Evolutionary conservation across 345 rosid species (phyloP).

Genomic region (Reutealis trisperma): DNA sequence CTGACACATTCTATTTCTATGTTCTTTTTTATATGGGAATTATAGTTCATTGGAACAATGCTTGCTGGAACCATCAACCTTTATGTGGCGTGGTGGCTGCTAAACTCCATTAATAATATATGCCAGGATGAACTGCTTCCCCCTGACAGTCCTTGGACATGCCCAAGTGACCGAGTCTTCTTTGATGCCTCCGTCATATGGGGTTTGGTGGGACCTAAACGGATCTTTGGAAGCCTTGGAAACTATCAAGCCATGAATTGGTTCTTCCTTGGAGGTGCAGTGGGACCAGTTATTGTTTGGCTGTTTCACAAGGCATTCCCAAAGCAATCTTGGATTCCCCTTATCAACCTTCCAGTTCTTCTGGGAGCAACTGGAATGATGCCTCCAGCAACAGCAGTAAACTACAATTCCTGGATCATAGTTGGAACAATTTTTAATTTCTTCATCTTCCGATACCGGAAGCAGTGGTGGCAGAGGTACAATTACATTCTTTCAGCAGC

Average conservation of each 20-base stretch:
- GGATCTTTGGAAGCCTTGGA: conserved; percentile 72
- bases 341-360: conserved; percentile 85
- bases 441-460: conserved; percentile 65
- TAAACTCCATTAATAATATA: conserved; percentile 64
- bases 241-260: conserved; percentile 75
- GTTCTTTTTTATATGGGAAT: conserved; percentile 1
- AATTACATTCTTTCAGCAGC: conserved; percentile 83
- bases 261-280: conserved; percentile 82
- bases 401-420: conserved; percentile 72
- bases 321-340: conserved; percentile 73
- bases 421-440: conserved; percentile 86
- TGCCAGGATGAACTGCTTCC: conserved; percentile 82
- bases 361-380: conserved; percentile 74
- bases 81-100: conserved; percentile 81
- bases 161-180: conserved; percentile 82
- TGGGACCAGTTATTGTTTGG: conserved; percentile 79
- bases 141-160: conserved; percentile 77
- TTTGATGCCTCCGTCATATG: conserved; percentile 90
- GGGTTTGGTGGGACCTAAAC: conserved; percentile 83
- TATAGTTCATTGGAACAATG: conserved; percentile 76
- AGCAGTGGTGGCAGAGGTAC: conserved; percentile 90
- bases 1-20: conserved; percentile 9
- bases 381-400: conserved; percentile 80
- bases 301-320: conserved; percentile 74
- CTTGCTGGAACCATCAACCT: conserved; percentile 82